Conservation (phyloP, 768 basidiomycete genomes). For the Tulasnella sp. region DNA sequence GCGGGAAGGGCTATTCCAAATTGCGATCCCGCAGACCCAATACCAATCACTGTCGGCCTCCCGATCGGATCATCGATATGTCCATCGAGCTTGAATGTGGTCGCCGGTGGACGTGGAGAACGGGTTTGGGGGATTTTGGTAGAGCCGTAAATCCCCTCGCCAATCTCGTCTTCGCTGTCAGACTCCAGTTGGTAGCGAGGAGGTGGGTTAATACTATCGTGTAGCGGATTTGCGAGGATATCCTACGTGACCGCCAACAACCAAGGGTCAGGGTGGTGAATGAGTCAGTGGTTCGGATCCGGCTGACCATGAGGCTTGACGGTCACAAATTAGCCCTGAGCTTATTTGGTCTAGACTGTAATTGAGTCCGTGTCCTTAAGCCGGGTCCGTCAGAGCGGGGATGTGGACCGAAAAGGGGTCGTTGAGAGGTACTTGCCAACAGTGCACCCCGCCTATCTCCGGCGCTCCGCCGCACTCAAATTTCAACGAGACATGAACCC, state of each 20-base stretch:
- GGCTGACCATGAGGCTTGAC: neutral
- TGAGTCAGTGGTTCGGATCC: neutral
- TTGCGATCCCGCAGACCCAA: slow-evolving; percentile 8
- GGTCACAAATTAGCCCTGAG: neutral
- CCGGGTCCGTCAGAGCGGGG: neutral
- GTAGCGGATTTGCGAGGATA: neutral
- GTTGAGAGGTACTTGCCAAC: neutral
- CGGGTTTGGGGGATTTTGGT: neutral
- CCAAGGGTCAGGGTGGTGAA: neutral
- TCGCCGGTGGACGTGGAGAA: too few relatives aligned
- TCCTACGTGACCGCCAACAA: neutral
- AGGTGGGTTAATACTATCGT: slow-evolving; percentile 17
- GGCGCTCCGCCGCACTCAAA: neutral
- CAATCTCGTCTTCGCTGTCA: slow-evolving; percentile 29
- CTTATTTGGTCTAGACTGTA: neutral
- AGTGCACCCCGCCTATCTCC: neutral
- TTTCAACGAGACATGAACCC: neutral
- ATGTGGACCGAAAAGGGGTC: neutral
- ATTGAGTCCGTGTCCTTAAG: neutral
- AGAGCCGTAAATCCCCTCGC: slow-evolving; percentile 5
- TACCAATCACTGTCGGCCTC: neutral
- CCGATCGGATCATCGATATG: neutral
- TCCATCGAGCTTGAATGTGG: neutral
- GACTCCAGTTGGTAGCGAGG: slow-evolving; percentile 22
- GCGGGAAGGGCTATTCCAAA: neutral